Conservation (phyloP, 2,329 filamentous ascomycete species). For the Pseudogymnoascus sp. region DNA sequence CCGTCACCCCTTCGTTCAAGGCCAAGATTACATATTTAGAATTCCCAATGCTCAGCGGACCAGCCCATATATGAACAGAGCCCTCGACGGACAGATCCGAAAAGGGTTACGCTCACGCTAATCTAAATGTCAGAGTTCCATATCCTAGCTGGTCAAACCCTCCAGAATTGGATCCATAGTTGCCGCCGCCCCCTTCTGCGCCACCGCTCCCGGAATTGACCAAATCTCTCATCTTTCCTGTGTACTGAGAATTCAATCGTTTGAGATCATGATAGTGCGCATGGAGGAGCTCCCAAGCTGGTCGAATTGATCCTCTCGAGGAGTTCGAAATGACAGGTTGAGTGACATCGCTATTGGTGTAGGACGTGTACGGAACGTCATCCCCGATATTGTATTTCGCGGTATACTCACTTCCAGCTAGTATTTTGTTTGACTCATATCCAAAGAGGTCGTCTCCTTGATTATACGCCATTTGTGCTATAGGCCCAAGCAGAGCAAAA, state of each 20-base stretch:
- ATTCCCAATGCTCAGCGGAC: constrained; percentile 12
- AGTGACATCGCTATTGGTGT: constrained; percentile 33
- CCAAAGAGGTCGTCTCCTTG: constrained; percentile 37
- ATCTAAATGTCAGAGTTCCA: constrained; percentile 26
- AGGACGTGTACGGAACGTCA: constrained; percentile 36
- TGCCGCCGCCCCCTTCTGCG: constrained; percentile 38
- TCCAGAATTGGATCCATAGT: constrained; percentile 35
- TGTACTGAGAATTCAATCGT: constrained; percentile 32
- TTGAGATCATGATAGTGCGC: constrained; percentile 35
- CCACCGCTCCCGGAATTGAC: constrained; percentile 30
- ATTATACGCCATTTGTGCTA: constrained; percentile 37
- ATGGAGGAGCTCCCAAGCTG: constrained; percentile 34
- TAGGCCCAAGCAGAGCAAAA: constrained; percentile 32
- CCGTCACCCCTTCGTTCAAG: constrained; percentile 11
- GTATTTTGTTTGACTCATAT: constrained; percentile 29
- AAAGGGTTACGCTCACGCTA: background rate
- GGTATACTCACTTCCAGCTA: constrained; percentile 32
- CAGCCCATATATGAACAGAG: constrained; percentile 26
- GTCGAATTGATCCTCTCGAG: constrained; percentile 30
- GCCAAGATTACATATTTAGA: constrained; percentile 15
- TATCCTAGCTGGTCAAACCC: constrained; percentile 36
- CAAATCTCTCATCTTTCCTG: constrained; percentile 31
- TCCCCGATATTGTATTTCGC: constrained; percentile 37
- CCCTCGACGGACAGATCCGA: constrained; percentile 21
- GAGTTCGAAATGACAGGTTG: constrained; percentile 29